Conservation (phyloP, 495 filamentous ascomycete genomes). For the Aspergillus campestris region DNA sequence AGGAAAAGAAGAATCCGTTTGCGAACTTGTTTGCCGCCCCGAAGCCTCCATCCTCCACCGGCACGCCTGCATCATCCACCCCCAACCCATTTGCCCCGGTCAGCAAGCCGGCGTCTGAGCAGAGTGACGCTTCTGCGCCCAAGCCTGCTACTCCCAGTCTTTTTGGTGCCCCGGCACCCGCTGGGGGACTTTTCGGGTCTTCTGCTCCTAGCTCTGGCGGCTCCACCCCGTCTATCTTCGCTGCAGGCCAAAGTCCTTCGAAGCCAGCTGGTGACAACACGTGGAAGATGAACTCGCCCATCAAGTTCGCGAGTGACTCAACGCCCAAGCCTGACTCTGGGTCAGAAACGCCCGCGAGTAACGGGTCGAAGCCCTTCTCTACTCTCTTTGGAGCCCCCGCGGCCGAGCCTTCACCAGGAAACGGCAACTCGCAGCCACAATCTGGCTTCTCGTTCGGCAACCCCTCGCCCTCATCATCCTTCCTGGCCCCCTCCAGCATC, state of each 20-base stretch:
- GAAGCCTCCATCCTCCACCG: conserved; percentile 18
- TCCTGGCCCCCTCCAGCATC: conserved; percentile 27
- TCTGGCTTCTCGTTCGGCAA: conserved; percentile 32
- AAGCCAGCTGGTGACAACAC: conserved; percentile 36
- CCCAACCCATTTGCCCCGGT: conserved; percentile 17
- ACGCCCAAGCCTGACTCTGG: conserved; percentile 20
- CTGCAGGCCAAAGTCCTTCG: conserved; percentile 1
- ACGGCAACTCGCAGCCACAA: conserved; percentile 12
- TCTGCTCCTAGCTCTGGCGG: conserved; percentile 9
- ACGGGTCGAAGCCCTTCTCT: conserved; percentile 28
- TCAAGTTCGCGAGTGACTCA: conserved; percentile 34
- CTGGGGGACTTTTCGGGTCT: conserved; percentile 12
- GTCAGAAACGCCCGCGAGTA: conserved; percentile 21
- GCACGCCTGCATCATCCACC: conserved; percentile 14
- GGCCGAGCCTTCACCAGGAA: conserved; percentile 23
- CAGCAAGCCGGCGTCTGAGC: conserved; percentile 9
- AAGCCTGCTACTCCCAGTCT: conserved; percentile 16
- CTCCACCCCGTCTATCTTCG: conserved; percentile 17
- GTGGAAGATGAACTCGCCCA: conserved; percentile 44
- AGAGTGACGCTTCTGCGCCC: conserved; percentile 5
- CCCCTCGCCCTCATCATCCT: conserved; percentile 24
- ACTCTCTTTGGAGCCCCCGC: conserved; percentile 34
- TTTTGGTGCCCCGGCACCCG: conserved; percentile 15
- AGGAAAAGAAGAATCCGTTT: conserved; percentile 13
- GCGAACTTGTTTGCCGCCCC: conserved; percentile 15